Base-by-base conservation (phyloP, 768 basidiomycete species). In the Rhizopogon vulgaris region DNA sequence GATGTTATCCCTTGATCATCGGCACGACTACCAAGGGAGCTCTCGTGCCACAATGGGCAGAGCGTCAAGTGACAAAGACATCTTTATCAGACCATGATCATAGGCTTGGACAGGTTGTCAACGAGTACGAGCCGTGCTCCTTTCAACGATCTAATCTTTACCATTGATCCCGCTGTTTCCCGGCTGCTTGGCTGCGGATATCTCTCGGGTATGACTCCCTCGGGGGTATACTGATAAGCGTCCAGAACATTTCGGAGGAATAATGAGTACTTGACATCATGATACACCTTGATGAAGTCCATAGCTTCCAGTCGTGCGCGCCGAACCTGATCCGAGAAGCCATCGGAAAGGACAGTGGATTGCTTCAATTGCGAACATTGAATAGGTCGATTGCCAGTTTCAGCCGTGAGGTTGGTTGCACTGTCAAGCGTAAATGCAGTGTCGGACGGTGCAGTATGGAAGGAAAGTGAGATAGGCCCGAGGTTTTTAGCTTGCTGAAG, bases 231-330 rank as follows among this genome's bases (percentile, higher is more conserved):
- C 22, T 59, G 60, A 75, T 82, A 84, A 12, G 73, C 69, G 60
- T 82, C 76, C 41, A 84, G 63, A 30, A 79, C 56, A 51, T 69
- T 74, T 41, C 83, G 72, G 12, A 84, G 61, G 54, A 68, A 64
- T 63, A 82, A 72, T 6, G 78, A 71, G 56, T 72, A 68, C 36
- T 61, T 55, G 28, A 74, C 71, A 55, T 83, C 80, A 58, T 83
- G 81, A 62, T 82, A 82, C 32, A 84, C 63, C 62, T 80, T 82
- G 68, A 84, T 76, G 57, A 78, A 70, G 58, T 84, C 81, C 40
- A 69, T 60, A 7, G 52, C 52, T 36, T 67, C 66, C 45, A 77
- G 50, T 17, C 59, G 59, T 10, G 55, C 49, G 28, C 27, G 55
- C 55, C 53, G 56, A 14, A 60, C 48, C 25, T 62, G 61, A 36